phyloP scores from a whole-genome alignment of 768 basidiomycete species.

The Lactarius pseudohatsudake region DNA sequence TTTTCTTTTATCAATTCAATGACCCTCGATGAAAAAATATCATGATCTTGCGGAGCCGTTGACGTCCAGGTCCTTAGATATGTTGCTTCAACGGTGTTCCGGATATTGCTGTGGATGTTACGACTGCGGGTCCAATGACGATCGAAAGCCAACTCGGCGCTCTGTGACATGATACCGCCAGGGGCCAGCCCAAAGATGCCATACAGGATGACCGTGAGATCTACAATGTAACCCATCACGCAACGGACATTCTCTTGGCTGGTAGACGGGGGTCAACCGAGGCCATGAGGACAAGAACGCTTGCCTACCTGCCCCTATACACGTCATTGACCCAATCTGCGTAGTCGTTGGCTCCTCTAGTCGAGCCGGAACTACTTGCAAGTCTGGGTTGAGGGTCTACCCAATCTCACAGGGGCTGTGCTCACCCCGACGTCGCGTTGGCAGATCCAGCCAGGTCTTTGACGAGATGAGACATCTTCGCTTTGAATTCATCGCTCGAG shows the following conservation, averaged over 20 bases:
- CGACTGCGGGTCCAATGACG: no score
- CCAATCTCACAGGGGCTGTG: not conserved
- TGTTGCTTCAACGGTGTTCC: no score
- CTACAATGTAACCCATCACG: conserved; percentile 18
- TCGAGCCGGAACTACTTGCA: not conserved
- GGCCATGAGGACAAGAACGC: no score
- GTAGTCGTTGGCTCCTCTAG: no score
- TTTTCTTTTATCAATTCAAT: no score
- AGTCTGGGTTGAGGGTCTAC: not conserved
- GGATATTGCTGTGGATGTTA: no score
- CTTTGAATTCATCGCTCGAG: not conserved
- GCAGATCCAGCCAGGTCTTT: not conserved
- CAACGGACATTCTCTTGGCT: conserved; percentile 7
- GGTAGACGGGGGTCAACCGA: not conserved
- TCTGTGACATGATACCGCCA: no score
- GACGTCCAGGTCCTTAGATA: no score
- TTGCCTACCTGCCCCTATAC: conserved; percentile 2
- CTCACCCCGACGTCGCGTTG: not conserved
- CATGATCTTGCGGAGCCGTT: no score
- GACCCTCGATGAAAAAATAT: no score
- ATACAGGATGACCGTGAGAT: conserved; percentile 7
- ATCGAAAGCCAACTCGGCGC: no score
- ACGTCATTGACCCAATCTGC: not conserved
- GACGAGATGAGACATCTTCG: conserved; percentile 1
- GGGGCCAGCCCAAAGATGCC: not conserved